Evolutionary conservation across 306 rosid species (phyloP), one percentile per base, ranked within the genome.

Genomic region (Sicyos edulis): DNA sequence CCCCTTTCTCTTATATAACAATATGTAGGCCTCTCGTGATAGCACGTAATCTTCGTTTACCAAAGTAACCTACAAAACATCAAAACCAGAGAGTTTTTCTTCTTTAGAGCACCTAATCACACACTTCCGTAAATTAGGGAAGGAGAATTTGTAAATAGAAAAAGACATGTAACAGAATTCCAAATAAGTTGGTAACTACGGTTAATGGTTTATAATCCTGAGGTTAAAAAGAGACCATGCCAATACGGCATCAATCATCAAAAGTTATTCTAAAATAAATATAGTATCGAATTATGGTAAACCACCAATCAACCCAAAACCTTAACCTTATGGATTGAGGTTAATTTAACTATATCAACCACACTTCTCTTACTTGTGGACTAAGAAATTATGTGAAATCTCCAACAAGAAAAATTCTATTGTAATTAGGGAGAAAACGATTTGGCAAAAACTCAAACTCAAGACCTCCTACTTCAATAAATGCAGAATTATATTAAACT

Each of bases 11-110:
- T 88, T 88, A 83, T 93, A 93, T 40, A 91, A 88, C 63, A 93
- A 78, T 71, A 93, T 91, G 80, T 93, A 93, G 12, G 96, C 99
- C 77, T 86, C 83, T 73, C 85, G 88, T 70, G 97, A 87, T 59
- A 85, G 83, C 64, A 90, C 97, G 57, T 20, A 75, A 10, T 85
- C 91, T 68, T 56, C 89, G 0, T 20, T 58, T 10, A 91, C 91
- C 75, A 71, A 63, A 15, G 91, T 83, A 73, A 93, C 99, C 99
- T 93, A 67, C 67, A 85, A 47, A 74, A 70, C 47, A 79, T 7
- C 51, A 40, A 42, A 62, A 81, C 29, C 65, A 54, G 6, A 42
- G 11, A 65, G 51, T 20, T 17, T 44, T 44, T 40, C n/a, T 8
- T 40, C 49, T 40, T 32, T 47, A 40, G 52, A 12, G 13, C 42